These are phyloP conservation scores for Hapsidospora chrysogenum DNA, from an alignment of 495 filamentous ascomycete species.

Conservation along the genomic window DNA sequence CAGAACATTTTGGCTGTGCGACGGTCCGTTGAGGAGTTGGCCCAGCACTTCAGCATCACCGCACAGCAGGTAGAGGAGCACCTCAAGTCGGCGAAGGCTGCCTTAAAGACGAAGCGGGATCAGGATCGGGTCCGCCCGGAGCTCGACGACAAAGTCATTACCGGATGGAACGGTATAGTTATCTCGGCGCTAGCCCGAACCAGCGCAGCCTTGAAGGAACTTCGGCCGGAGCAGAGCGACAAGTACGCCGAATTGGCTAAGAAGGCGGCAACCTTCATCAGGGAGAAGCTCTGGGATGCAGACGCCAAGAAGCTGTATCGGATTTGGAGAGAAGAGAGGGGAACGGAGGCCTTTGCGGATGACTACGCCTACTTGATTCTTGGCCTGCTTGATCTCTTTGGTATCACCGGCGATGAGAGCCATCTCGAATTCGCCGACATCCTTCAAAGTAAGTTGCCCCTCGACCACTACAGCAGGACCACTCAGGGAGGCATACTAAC, in stretches of 20 bases:
- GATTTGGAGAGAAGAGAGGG: conserved; percentile 41
- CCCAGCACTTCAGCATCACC: conserved; percentile 60
- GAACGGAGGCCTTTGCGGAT: conserved; percentile 67
- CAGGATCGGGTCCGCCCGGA: conserved; percentile 62
- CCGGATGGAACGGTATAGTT: conserved; percentile 77
- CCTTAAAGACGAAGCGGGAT: conserved; percentile 57
- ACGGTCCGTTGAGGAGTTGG: conserved; percentile 36
- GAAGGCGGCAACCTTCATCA: conserved; percentile 61
- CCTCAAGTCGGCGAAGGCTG: conserved; percentile 50
- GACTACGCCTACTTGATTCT: conserved; percentile 86
- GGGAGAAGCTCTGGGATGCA: conserved; percentile 56
- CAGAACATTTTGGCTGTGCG: conserved; percentile 40
- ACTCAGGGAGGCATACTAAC: conserved; percentile 9
- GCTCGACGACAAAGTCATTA: conserved; percentile 83
- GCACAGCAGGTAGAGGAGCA: conserved; percentile 55
- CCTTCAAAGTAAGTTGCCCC: conserved; percentile 60
- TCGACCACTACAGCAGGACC: neutral
- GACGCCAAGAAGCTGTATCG: conserved; percentile 46
- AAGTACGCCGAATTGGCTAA: conserved; percentile 48
- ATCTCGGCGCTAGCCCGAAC: conserved; percentile 69
- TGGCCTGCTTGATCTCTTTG: conserved; percentile 75
- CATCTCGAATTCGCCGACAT: conserved; percentile 74
- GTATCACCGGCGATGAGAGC: conserved; percentile 64
- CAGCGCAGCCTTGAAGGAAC: conserved; percentile 42
- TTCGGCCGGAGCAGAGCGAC: conserved; percentile 34